These are phyloP conservation scores for Sclerotinia nivalis DNA, from an alignment of 2,329 filamentous ascomycete species.

Conservation along the genomic window DNA sequence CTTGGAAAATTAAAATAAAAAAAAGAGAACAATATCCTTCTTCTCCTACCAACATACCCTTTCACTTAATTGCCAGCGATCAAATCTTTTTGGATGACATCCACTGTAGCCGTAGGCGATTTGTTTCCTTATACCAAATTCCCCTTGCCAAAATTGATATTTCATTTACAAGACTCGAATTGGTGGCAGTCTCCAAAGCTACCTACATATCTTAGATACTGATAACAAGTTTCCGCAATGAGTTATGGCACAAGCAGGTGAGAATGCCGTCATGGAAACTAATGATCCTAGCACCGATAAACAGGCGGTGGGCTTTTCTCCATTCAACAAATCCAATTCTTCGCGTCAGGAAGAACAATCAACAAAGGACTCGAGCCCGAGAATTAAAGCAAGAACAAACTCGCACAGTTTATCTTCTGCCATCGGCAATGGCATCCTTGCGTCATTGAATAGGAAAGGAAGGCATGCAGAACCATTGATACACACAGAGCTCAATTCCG, in stretches of 20 bases:
- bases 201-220: not conserved
- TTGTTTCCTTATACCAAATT: not conserved
- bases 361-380: constrained; percentile 10
- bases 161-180: not conserved
- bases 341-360: not conserved
- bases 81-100: not conserved
- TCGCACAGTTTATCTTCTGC: constrained; percentile 51
- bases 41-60: not conserved
- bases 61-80: not conserved
- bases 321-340: constrained; percentile 20
- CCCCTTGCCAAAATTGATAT: not conserved
- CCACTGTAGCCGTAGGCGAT: not conserved
- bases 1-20: not conserved
- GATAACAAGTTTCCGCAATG: not conserved
- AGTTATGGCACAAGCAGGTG: constrained; percentile 25
- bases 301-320: constrained; percentile 23
- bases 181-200: not conserved
- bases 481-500: constrained; percentile 54
- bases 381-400: constrained; percentile 7
- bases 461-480: constrained; percentile 61
- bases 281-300: constrained; percentile 32
- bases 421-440: constrained; percentile 41
- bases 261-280: constrained; percentile 26
- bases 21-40: not conserved
- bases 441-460: constrained; percentile 51